Evolutionary conservation across 108 stramenopile genomes (phyloP), one percentile per base, ranked within the genome.

Genomic region (Nitzschia putrida): DNA sequence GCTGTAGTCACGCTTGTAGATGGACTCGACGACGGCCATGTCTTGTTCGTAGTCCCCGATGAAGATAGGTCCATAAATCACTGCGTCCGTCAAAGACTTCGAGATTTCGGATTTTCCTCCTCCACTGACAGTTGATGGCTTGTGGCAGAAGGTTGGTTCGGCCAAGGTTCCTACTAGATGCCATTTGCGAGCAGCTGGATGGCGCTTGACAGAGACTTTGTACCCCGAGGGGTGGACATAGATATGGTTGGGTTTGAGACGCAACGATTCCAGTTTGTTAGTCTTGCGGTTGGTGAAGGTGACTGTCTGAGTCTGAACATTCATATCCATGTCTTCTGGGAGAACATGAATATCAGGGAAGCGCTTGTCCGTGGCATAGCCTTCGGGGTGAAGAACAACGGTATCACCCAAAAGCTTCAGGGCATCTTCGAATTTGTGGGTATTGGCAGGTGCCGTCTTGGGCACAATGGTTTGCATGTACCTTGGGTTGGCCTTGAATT

Each of bases 71-170:
- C 80, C 83, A 56, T 84, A 71, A 23, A 84, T 79, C 39, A 84
- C 83, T 0, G 83, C 83, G 59, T 84, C 83, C 24, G 64, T 80
- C 29, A 84, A 44, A 11, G 76, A 78, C 53, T 84, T 84, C 1
- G 77, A 79, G 29, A 84, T 84, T 45, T 84, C 83, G 20, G 70
- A 72, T 58, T 84, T 84, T 12, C 71, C 71, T 11, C 83, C 83
- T 44, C 83, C 83, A 53, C 79, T 80, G 40, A 84, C 83, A 24
- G 83, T 84, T 0, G 80, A 74, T 37, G 83, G 83, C 54, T 84
- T 84, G 77, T 84, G 83, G 24, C 83, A 84, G 56, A 66, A 84
- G n/a, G 77, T 78, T 24, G 79, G 79, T 64, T 84, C 83, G 18
- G 76, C 73, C 14, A 77, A 61, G n/a, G 83, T 84, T 64, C 80